These are phyloP conservation scores for Lineolata rhizophorae DNA, from an alignment of 495 filamentous ascomycete genomes.

Conservation along the genomic window DNA sequence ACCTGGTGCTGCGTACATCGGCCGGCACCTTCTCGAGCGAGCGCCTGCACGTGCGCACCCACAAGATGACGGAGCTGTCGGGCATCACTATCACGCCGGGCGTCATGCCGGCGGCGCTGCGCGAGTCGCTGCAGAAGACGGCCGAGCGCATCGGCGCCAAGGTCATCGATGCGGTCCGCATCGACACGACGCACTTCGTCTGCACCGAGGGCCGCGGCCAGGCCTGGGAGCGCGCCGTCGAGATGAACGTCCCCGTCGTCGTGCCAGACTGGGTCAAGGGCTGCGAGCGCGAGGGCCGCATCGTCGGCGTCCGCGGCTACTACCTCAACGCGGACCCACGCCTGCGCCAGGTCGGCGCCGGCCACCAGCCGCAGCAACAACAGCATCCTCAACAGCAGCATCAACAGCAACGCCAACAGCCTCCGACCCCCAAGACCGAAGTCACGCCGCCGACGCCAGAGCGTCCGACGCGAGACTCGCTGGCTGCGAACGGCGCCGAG, in stretches of 20 bases:
- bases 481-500: no score
- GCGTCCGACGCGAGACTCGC: no score
- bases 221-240: conserved; percentile 84
- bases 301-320: conserved; percentile 84
- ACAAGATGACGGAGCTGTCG: conserved; percentile 96
- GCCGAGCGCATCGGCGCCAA: conserved; percentile 83
- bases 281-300: conserved; percentile 80
- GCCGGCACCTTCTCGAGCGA: conserved; percentile 76
- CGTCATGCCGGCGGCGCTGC: conserved; percentile 50
- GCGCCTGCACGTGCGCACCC: conserved; percentile 67
- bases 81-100: conserved; percentile 92
- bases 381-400: conserved; percentile 3
- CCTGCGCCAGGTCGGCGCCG: conserved; percentile 31
- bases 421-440: conserved; percentile 19
- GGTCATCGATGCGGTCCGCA: conserved; percentile 72
- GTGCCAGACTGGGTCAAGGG: conserved; percentile 91
- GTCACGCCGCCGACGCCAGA: conserved; percentile 23
- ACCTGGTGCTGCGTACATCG: conserved; percentile 70
- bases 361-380: conserved; percentile 5
- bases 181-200: conserved; percentile 97
- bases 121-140: conserved; percentile 50
- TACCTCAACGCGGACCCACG: conserved; percentile 78
- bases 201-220: conserved; percentile 85
- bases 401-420: conserved; percentile 8
- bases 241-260: conserved; percentile 98